phyloP scores from a whole-genome alignment of 495 filamentous ascomycete species.

The Corynascus novoguineensis region DNA sequence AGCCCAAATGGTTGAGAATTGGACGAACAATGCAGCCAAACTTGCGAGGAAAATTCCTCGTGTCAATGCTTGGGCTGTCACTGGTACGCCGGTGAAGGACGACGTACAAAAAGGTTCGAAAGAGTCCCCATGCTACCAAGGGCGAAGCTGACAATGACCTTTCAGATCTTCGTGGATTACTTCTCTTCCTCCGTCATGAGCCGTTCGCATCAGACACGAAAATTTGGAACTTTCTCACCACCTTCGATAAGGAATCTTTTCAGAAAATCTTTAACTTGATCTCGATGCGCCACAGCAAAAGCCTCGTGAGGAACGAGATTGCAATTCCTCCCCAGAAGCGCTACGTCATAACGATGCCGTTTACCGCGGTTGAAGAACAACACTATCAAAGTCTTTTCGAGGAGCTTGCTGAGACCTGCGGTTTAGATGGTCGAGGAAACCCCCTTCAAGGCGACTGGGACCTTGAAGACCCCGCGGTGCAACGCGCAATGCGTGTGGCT shows the following conservation, averaged over 20 bases:
- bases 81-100: conserved; percentile 81
- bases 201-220: conserved; percentile 59
- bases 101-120: conserved; percentile 50
- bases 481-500: conserved; percentile 58
- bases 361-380: conserved; percentile 82
- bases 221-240: conserved; percentile 64
- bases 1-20: conserved; percentile 91
- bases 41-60: conserved; percentile 76
- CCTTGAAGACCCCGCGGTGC: conserved; percentile 46
- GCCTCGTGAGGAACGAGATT: conserved; percentile 66
- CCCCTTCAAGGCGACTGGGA: conserved; percentile 58
- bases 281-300: conserved; percentile 81
- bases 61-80: conserved; percentile 86
- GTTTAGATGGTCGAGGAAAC: conserved; percentile 57
- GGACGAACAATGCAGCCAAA: conserved; percentile 73
- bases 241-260: conserved; percentile 54
- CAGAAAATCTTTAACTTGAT: conserved; percentile 59
- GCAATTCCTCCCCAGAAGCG: conserved; percentile 71
- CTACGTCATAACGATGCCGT: conserved; percentile 82
- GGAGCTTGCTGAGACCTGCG: conserved; percentile 64
- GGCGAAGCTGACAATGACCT: conserved; percentile 3
- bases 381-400: conserved; percentile 69
- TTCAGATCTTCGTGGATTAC: conserved; percentile 58
- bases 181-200: conserved; percentile 74
- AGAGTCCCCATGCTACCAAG: no score